Conservation (phyloP, 805 yeast genomes). For the Tetrapisispora taiwanensis region DNA sequence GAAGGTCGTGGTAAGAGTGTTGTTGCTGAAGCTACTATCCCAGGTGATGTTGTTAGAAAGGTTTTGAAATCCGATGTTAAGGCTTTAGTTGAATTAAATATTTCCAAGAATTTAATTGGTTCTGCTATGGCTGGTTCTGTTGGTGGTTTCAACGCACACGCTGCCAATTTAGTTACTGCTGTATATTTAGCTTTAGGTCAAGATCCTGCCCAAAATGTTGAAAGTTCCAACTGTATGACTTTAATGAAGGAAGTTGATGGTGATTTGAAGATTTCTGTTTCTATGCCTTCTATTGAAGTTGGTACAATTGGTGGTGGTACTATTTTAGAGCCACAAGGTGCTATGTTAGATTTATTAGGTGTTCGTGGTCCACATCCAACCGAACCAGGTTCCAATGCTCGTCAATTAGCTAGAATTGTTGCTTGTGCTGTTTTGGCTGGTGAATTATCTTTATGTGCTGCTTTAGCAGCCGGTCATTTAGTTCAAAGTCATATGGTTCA, state of each 20-base stretch:
- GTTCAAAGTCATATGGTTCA: slow-evolving; percentile 97
- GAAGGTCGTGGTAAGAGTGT: slow-evolving; percentile 98
- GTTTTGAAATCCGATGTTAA: slow-evolving; percentile 89
- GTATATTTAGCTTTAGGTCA: slow-evolving; percentile 93
- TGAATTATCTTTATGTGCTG: slow-evolving; percentile 87
- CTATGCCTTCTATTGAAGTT: slow-evolving; percentile 98
- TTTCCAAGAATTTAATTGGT: slow-evolving; percentile 84
- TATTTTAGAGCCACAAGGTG: slow-evolving; percentile 90
- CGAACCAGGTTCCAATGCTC: slow-evolving; percentile 88
- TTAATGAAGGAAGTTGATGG: slow-evolving; percentile 80
- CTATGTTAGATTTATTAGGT: slow-evolving; percentile 89
- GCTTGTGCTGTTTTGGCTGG: slow-evolving; percentile 95
- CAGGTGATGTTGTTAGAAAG: slow-evolving; percentile 64
- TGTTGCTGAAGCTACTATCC: slow-evolving; percentile 91
- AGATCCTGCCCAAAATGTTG: slow-evolving; percentile 99
- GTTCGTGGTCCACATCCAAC: slow-evolving; percentile 94
- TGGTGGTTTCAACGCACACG: slow-evolving; percentile 98
- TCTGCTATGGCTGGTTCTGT: slow-evolving; percentile 97
- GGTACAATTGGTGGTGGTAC: slow-evolving; percentile 99
- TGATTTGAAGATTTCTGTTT: slow-evolving; percentile 82
- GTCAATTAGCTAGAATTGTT: slow-evolving; percentile 82
- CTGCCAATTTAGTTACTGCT: slow-evolving; percentile 93
- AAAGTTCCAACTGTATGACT: slow-evolving; percentile 94
- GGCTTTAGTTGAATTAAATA: slow-evolving; percentile 82
- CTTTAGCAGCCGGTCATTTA: slow-evolving; percentile 96